phyloP scores from a whole-genome alignment of 2,329 filamentous ascomycete genomes.

The Mycosphaerelloides madeirae region DNA sequence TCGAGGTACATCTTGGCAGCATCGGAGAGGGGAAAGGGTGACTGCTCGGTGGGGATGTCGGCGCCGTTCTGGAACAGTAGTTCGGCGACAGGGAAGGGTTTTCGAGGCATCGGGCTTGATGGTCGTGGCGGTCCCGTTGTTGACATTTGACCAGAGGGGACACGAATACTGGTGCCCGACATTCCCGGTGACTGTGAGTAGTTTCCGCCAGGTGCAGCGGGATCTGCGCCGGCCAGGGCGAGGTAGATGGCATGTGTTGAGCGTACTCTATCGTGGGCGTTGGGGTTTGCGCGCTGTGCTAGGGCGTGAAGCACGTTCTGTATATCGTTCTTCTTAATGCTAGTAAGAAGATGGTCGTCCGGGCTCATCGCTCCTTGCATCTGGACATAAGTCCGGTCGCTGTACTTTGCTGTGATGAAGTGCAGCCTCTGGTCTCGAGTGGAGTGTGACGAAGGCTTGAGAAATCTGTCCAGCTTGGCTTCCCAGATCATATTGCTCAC shows the following conservation, averaged over 20 bases:
- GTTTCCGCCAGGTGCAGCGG: conserved; percentile 61
- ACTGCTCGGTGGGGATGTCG: conserved; percentile 69
- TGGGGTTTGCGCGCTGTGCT: conserved; percentile 80
- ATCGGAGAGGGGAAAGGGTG: conserved; percentile 76
- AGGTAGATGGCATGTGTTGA: conserved; percentile 86
- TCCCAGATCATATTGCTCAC: conserved; percentile 98
- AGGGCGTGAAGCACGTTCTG: conserved; percentile 88
- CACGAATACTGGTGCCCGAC: conserved; percentile 36
- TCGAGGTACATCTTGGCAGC: conserved; percentile 81
- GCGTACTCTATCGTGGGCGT: conserved; percentile 76
- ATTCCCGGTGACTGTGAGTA: conserved; percentile 32
- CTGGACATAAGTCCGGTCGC: conserved; percentile 75
- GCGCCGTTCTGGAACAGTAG: conserved; percentile 90
- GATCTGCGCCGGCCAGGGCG: conserved; percentile 87
- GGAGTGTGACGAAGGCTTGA: conserved; percentile 71
- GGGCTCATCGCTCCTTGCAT: conserved; percentile 63
- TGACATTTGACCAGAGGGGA: conserved; percentile 21
- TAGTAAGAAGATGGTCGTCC: conserved; percentile 84
- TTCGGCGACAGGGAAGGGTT: conserved; percentile 81
- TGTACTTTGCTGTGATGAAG: conserved; percentile 95
- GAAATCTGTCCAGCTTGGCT: conserved; percentile 66
- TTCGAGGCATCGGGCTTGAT: conserved; percentile 30
- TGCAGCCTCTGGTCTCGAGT: conserved; percentile 85
- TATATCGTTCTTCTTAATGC: conserved; percentile 94
- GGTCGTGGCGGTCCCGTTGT: conserved; percentile 33